Conservation (phyloP, 2,329 filamentous ascomycete genomes). For the Stachybotrys elegans region DNA sequence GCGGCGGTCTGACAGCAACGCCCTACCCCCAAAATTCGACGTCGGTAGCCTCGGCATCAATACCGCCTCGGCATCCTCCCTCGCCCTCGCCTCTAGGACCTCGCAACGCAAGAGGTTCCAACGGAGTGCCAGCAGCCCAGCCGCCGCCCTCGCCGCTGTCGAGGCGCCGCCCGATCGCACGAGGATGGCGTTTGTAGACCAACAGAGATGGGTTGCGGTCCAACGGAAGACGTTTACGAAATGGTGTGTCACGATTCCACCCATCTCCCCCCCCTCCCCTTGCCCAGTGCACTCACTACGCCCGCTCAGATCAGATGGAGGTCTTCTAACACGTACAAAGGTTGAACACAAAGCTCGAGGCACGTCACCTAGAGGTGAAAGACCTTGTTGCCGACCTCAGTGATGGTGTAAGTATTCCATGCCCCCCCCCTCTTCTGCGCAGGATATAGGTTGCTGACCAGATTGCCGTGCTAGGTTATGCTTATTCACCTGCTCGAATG, state of each 20-base stretch:
- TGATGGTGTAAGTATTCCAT: conserved; percentile 75
- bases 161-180: conserved; percentile 45
- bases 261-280: neutral
- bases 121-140: conserved; percentile 29
- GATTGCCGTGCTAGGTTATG: conserved; percentile 57
- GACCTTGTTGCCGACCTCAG: conserved; percentile 86
- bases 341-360: conserved; percentile 93
- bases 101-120: conserved; percentile 16
- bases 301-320: neutral
- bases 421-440: neutral
- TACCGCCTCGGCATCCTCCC: too few species aligned
- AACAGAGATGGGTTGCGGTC: conserved; percentile 69
- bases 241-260: conserved; percentile 47
- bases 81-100: neutral
- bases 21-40: conserved; percentile 13
- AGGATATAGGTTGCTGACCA: conserved; percentile 11
- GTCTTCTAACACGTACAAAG: conserved; percentile 37
- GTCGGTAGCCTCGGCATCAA: too few species aligned
- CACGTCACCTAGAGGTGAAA: conserved; percentile 71
- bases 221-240: conserved; percentile 99
- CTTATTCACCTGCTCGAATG: conserved; percentile 97
- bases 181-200: conserved; percentile 60
- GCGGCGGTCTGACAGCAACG: conserved; percentile 38
- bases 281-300: too few species aligned
- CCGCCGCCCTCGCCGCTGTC: conserved; percentile 38